phyloP scores from a whole-genome alignment of 805 yeast genomes.

The Blastobotrys robertii region DNA sequence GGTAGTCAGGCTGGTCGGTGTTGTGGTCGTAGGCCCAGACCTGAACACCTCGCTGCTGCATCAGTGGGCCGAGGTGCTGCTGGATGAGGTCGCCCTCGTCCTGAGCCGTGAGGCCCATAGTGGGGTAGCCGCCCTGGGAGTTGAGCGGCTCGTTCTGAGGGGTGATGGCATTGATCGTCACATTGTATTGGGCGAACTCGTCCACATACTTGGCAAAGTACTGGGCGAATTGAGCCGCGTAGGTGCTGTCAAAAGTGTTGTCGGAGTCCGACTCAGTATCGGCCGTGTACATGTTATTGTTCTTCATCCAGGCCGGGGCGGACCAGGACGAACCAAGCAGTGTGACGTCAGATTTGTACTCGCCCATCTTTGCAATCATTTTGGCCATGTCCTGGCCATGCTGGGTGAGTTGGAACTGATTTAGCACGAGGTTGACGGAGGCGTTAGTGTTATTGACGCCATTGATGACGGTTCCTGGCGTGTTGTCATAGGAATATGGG shows the following conservation, averaged over 20 bases:
- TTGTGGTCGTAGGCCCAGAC: slow-evolving; percentile 5
- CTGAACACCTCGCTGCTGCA: slow-evolving; percentile 1
- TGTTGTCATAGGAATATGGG: slow-evolving; percentile 1
- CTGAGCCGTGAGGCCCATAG: not conserved
- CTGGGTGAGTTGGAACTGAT: not conserved
- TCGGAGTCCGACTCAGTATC: not conserved
- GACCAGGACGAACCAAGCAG: slow-evolving; percentile 6
- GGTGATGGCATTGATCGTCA: slow-evolving; percentile 3
- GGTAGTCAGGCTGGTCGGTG: slow-evolving; percentile 1
- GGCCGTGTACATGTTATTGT: not conserved
- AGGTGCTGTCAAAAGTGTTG: not conserved
- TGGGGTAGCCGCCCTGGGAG: slow-evolving; percentile 4
- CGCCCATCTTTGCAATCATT: slow-evolving; percentile 4
- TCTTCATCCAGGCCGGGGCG: slow-evolving; percentile 10
- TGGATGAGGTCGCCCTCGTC: slow-evolving; percentile 1
- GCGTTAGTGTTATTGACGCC: not conserved
- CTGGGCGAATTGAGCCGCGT: not conserved
- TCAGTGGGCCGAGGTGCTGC: slow-evolving; percentile 1
- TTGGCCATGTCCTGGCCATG: slow-evolving; percentile 1
- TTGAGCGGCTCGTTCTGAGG: slow-evolving; percentile 7
- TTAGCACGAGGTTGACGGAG: not conserved
- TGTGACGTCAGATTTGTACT: slow-evolving; percentile 4
- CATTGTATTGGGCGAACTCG: not conserved
- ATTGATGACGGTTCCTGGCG: not conserved
- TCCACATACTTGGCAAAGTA: slow-evolving; percentile 5